Conservation (phyloP, 2,329 filamentous ascomycete genomes). For the Ambrosiella xylebori region DNA sequence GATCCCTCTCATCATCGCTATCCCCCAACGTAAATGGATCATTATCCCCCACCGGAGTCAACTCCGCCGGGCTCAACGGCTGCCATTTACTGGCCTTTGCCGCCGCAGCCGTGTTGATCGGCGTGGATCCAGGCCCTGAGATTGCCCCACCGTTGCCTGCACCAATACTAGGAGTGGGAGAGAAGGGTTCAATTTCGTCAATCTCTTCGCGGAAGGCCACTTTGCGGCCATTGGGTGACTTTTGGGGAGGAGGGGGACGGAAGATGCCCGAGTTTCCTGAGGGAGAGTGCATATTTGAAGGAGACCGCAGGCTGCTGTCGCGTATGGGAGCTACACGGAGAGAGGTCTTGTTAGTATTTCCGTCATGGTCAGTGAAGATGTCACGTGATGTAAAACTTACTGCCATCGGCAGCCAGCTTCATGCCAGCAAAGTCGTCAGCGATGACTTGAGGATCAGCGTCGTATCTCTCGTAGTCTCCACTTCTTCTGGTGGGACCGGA, state of each 20-base stretch:
- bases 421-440: slow-evolving; percentile 74
- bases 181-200: slow-evolving; percentile 50
- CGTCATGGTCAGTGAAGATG: slow-evolving; percentile 12
- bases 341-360: slow-evolving; percentile 15
- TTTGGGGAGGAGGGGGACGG: slow-evolving; percentile 43
- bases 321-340: slow-evolving; percentile 35
- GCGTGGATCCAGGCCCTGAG: not conserved
- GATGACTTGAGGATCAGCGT: slow-evolving; percentile 80
- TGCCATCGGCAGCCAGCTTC: slow-evolving; percentile 43
- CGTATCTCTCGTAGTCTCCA: slow-evolving; percentile 79
- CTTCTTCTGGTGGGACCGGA: slow-evolving; percentile 53
- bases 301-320: slow-evolving; percentile 31
- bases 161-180: not conserved
- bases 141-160: not conserved
- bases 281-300: slow-evolving; percentile 23
- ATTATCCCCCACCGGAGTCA: slow-evolving; percentile 39
- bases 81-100: slow-evolving; percentile 90
- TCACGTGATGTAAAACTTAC: slow-evolving; percentile 26
- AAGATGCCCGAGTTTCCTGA: slow-evolving; percentile 61
- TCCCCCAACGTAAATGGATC: slow-evolving; percentile 95
- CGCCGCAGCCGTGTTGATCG: slow-evolving; percentile 23
- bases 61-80: slow-evolving; percentile 64
- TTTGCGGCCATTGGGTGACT: slow-evolving; percentile 34
- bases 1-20: slow-evolving; percentile 76
- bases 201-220: slow-evolving; percentile 45